Evolutionary conservation across 371 early-diverging fungal species (phyloP), one percentile per base, ranked within the genome.

Genomic region (Rhizopus stolonifer): DNA sequence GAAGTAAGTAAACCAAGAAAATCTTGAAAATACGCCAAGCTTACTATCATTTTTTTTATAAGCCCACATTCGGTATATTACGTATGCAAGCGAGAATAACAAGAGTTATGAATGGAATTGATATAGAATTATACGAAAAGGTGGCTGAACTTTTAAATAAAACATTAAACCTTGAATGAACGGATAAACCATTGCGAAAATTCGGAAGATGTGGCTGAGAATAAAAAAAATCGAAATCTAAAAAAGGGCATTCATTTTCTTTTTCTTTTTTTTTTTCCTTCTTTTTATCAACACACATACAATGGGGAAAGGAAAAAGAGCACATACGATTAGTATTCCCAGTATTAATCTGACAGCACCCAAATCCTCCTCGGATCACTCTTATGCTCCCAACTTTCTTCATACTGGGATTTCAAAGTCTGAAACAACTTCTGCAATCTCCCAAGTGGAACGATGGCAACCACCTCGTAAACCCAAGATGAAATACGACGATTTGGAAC

Each of bases 291-390:
- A 58, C 10, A 29, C 10, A 22, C 25, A 45, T 17, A 51, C 14
- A 43, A 67, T 67, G 67, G 67, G 67, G 38, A 67, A 67, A 54
- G 67, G 67, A 43, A 67, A 63, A 29, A 67, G 63, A 54, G 63
- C 67, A 18, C 58, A 62, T 39, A 67, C 63, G 7, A 67, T 59
- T 26, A 59, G 64, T 50, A 59, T 62, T 17, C 60, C 67, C 22
- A 60, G 58, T 25, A 63, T 63, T 47, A 63, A 54, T 36, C 54
- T 63, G 54, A 63, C 46, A 17, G 31, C 58, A 29, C 64, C 64
- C 32, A 58, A 58, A 48, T 63, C 60, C 3, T 59, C 60, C 22
- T 54, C 56, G n/a, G 57, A 57, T 45, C 56, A 60, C 36, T 57
- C 57, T 15, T 56, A 53, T 60, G 52, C 51, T 51, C 52, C 60